phyloP scores from a whole-genome alignment of 108 stramenopile genomes.

The Pseudonitzschia multistriata region DNA sequence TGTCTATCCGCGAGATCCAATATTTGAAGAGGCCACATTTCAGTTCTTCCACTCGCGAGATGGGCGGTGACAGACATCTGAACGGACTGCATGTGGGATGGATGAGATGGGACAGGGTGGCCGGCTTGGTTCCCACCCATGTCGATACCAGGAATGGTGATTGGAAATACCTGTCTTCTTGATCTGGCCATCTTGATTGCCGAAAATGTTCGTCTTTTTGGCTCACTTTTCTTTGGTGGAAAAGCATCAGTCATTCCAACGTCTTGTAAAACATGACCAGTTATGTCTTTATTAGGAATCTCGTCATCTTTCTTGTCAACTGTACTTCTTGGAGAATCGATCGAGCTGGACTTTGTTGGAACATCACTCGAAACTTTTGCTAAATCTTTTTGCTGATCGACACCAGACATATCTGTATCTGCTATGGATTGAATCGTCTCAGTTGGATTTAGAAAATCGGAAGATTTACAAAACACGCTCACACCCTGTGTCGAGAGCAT shows the following conservation, averaged over 20 bases:
- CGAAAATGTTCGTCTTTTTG: constrained; percentile 20
- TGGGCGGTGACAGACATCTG: constrained; percentile 54
- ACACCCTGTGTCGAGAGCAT: background rate
- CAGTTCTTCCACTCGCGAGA: constrained; percentile 44
- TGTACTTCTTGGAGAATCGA: constrained; percentile 3
- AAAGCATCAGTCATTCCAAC: background rate
- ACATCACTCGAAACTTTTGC: too few relatives aligned
- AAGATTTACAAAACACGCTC: background rate
- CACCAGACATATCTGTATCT: background rate
- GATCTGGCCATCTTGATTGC: constrained; percentile 28
- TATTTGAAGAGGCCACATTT: constrained; percentile 83
- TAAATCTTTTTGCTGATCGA: background rate
- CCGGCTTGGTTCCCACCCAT: constrained; percentile 21
- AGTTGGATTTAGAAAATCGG: background rate
- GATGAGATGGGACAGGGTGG: constrained; percentile 53
- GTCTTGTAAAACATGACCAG: constrained; percentile 10
- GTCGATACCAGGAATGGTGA: constrained; percentile 49
- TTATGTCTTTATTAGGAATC: background rate
- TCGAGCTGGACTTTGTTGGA: too few relatives aligned
- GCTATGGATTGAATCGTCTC: background rate
- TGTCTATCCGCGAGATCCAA: constrained; percentile 67
- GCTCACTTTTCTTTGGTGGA: constrained; percentile 1
- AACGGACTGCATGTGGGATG: constrained; percentile 70
- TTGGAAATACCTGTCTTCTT: constrained; percentile 40
- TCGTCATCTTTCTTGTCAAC: constrained; percentile 13